A percentile compares a stretch with the other conserved stretches of the same genome.
Evolutionary conservation across 805 yeast species (phyloP).

Genomic region (Candida khao-thaluensis): DNA sequence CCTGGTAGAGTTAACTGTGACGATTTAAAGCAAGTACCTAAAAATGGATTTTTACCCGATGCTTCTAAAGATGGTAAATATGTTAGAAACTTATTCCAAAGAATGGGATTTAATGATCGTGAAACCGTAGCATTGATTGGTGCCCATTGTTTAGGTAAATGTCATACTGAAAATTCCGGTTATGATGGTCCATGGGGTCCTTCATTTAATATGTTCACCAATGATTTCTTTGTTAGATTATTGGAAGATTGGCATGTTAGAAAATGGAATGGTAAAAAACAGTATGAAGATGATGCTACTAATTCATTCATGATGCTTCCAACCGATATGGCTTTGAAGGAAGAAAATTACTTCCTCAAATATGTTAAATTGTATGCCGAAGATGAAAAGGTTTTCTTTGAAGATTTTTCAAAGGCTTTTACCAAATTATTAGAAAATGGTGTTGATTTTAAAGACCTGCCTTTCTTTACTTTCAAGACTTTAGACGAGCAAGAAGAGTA

Average conservation of each 20-base stretch:
- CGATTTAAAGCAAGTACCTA: slow-evolving; percentile 52
- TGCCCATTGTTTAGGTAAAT: slow-evolving; percentile 42
- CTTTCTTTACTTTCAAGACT: slow-evolving; percentile 56
- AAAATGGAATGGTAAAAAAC: slow-evolving; percentile 42
- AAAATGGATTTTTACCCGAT: slow-evolving; percentile 72
- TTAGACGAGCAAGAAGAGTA: slow-evolving; percentile 60
- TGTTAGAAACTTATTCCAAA: slow-evolving; percentile 58
- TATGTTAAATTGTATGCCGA: slow-evolving; percentile 49
- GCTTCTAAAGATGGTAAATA: slow-evolving; percentile 66
- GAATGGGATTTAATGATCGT: slow-evolving; percentile 47
- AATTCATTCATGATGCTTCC: slow-evolving; percentile 55
- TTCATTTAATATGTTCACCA: slow-evolving; percentile 39
- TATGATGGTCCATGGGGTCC: slow-evolving; percentile 48
- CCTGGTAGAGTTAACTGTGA: slow-evolving; percentile 71
- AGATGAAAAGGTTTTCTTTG: slow-evolving; percentile 49
- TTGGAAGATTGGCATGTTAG: slow-evolving; percentile 54
- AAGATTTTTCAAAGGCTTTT: slow-evolving; percentile 48
- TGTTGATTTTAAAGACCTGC: slow-evolving; percentile 43
- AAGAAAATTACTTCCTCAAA: slow-evolving; percentile 45
- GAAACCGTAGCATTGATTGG: slow-evolving; percentile 44
- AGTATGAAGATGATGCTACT: slow-evolving; percentile 40
- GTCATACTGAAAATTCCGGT: slow-evolving; percentile 38
- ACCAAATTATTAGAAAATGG: slow-evolving; percentile 47
- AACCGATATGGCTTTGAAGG: slow-evolving; percentile 53
- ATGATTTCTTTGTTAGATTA: slow-evolving; percentile 38